Base-by-base conservation (phyloP, 2,329 filamentous ascomycete genomes). In the Colletotrichum sp. region DNA sequence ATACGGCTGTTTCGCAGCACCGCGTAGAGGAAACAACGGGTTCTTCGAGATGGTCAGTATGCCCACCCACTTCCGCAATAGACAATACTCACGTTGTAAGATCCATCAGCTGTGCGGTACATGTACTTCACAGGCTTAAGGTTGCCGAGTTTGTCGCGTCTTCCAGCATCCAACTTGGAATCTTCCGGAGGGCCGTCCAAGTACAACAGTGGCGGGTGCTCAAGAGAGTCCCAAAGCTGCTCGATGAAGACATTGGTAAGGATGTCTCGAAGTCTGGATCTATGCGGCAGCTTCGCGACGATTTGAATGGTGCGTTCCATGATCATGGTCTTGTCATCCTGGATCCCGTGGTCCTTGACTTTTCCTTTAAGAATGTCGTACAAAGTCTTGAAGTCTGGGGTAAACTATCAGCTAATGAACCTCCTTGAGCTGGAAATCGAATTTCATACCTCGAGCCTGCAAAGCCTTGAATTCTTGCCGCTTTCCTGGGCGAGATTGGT, bases 311-410 rank as follows among this genome's bases (percentile, higher is more conserved):
- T 89, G 9, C 91, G 88, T 83, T 95, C 94, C 92, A 95, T 95
- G 60, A 95, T 87, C 88, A 95, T 94, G 3, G 92, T 94, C 85
- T 94, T 94, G 86, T 96, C 95, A 80, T 96, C 93, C 7, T 91
- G 84, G 13, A 93, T 87, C 64, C 91, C 87, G 73, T 89, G 89
- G 2, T 93, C 92, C 79, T 91, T 93, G 36, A 92, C 83, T 83
- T 95, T 92, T 76, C 86, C 88, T 71, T 90, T 89, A 73, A 95
- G 86, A 49, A 95, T 85, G 7, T 90, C 87, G 60, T 90, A 83
- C 21, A 95, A 85, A 0, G 93, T 95, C 79, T 90, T 89, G 60
- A 94, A 81, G 78, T 95, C 93, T 87, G 84, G 3, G 9, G 26
- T n/a, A 32, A 34, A 21, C 5, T 24, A 4, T 62, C 0, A 62